phyloP scores from a whole-genome alignment of 495 filamentous ascomycete species.

The Pseudevernia furfuracea region DNA sequence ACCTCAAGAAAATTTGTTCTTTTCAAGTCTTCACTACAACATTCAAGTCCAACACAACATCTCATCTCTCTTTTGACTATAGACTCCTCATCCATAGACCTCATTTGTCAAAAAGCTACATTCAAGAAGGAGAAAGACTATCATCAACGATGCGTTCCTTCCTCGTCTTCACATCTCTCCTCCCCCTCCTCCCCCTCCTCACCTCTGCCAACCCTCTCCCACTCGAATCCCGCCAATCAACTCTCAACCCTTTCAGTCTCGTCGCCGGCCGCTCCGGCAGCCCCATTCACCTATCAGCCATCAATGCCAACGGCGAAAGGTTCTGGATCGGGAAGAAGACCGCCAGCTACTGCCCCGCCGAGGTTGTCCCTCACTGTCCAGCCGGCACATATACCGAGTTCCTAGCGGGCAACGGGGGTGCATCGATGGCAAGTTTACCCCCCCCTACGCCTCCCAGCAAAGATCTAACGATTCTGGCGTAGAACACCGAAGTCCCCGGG shows the following conservation, averaged over 20 bases:
- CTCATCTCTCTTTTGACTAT: not conserved
- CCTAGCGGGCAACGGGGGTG: not conserved
- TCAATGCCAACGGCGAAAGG: conserved; percentile 10
- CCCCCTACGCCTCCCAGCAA: not conserved
- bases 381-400: not conserved
- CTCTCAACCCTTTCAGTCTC: conserved; percentile 4
- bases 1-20: not conserved
- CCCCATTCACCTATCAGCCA: conserved; percentile 8
- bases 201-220: conserved; percentile 5
- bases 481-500: conserved; percentile 4
- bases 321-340: conserved; percentile 16
- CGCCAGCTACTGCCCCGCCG: not conserved
- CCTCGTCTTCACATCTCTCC: not conserved
- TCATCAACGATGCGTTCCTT: conserved; percentile 3
- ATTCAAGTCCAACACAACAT: not conserved
- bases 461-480: not conserved
- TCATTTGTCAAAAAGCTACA: not conserved
- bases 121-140: not conserved
- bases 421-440: not conserved
- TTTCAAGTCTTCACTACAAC: not conserved
- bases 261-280: conserved; percentile 13
- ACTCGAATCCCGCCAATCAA: not conserved
- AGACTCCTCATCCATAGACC: not conserved
- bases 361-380: not conserved
- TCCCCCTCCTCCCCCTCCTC: conserved; percentile 6